A percentile compares a stretch with the other conserved stretches of the same genome.
These are phyloP conservation scores for Metarhizium sp. DNA, from an alignment of 2,329 filamentous ascomycete genomes.

Conservation along the genomic window DNA sequence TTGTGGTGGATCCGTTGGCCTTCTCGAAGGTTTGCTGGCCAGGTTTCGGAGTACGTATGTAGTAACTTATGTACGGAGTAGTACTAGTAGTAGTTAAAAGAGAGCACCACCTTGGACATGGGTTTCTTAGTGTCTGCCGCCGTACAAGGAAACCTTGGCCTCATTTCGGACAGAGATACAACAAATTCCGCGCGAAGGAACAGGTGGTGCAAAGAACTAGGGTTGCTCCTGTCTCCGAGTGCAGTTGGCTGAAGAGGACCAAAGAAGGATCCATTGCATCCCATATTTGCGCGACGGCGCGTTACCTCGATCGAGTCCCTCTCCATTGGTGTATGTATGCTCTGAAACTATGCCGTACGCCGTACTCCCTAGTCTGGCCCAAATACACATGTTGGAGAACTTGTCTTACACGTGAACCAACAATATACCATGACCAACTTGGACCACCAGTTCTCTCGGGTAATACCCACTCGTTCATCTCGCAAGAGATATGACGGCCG, in stretches of 20 bases:
- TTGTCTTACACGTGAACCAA: neutral
- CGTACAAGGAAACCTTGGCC: neutral
- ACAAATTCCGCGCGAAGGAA: neutral
- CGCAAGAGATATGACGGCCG: neutral
- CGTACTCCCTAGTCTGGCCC: neutral
- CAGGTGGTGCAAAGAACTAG: too few relatives aligned
- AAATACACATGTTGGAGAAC: neutral
- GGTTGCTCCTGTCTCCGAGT: neutral
- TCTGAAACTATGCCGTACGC: neutral
- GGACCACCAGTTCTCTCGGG: neutral
- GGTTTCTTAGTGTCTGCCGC: too few relatives aligned
- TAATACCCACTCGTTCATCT: neutral
- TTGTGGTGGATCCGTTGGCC: neutral
- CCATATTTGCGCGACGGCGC: too few relatives aligned
- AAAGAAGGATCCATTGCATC: too few relatives aligned
- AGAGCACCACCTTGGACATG: too few relatives aligned
- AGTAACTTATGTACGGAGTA: neutral
- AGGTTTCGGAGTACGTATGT: neutral
- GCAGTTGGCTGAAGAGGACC: too few relatives aligned
- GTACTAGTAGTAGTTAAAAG: neutral
- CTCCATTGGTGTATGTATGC: too few relatives aligned
- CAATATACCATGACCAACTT: neutral
- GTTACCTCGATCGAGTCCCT: too few relatives aligned
- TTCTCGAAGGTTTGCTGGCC: neutral
- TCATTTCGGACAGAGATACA: neutral